A percentile compares a stretch with the other conserved stretches of the same genome.
Conservation (phyloP, 1,139 yeast species). For the Cylindricascospora bacillispora region DNA sequence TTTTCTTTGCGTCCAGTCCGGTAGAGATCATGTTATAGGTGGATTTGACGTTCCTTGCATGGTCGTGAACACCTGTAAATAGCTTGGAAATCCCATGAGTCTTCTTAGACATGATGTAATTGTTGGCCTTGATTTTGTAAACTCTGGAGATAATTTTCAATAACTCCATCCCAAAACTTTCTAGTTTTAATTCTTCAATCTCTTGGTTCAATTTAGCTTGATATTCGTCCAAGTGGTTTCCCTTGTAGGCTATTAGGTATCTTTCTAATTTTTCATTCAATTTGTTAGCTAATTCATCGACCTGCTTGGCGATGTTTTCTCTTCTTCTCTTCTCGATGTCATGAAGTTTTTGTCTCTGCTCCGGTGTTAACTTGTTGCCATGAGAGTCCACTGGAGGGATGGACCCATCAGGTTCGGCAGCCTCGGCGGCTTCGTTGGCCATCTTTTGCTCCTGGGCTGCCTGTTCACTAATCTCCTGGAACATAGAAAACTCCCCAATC, state of each 20-base stretch:
- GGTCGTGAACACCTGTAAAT: constrained; percentile 56
- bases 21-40: constrained; percentile 51
- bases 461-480: constrained; percentile 45
- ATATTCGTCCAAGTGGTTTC: constrained; percentile 29
- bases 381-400: too few species aligned
- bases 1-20: constrained; percentile 59
- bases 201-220: constrained; percentile 37
- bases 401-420: constrained; percentile 1
- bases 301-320: constrained; percentile 38
- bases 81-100: constrained; percentile 53
- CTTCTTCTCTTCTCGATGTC: constrained; percentile 42
- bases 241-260: constrained; percentile 24
- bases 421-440: constrained; percentile 3
- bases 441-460: constrained; percentile 23
- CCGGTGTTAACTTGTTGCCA: constrained; percentile 34
- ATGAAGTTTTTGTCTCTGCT: constrained; percentile 41
- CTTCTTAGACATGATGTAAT: constrained; percentile 42
- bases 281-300: constrained; percentile 36
- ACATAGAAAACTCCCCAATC: constrained; percentile 57
- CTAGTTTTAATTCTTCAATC: constrained; percentile 62
- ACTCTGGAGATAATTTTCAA: constrained; percentile 59
- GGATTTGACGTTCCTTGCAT: constrained; percentile 54
- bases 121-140: constrained; percentile 43
- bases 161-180: constrained; percentile 66
- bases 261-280: constrained; percentile 31